These are phyloP conservation scores for Pseudognaphalium luteoalbum DNA, from an alignment of 129 eudicot genomes.

Conservation along the genomic window DNA sequence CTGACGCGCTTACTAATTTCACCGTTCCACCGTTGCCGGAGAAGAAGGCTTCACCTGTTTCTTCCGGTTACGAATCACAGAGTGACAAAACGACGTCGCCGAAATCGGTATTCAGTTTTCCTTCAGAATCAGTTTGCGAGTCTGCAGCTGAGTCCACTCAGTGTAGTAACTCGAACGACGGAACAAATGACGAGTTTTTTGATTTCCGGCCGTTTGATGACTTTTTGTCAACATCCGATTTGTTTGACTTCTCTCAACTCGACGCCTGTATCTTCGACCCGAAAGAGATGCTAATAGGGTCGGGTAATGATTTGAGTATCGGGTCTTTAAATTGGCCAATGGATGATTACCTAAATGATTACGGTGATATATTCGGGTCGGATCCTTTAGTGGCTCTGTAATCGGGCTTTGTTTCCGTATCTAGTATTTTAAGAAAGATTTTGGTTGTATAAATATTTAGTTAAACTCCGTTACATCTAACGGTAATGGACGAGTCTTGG, in stretches of 20 bases:
- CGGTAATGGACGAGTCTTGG: slow-evolving; percentile 31
- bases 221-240: slow-evolving; percentile 32
- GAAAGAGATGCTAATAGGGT: slow-evolving; percentile 21
- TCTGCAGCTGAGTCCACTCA: slow-evolving; percentile 31
- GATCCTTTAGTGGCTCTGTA: slow-evolving; percentile 60
- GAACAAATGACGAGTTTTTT: slow-evolving; percentile 22
- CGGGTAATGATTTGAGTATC: slow-evolving; percentile 25
- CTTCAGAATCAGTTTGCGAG: slow-evolving; percentile 24
- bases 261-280: slow-evolving; percentile 46
- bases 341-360: slow-evolving; percentile 56
- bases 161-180: slow-evolving; percentile 9
- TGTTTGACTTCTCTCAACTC: slow-evolving; percentile 37
- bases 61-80: slow-evolving; percentile 48
- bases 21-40: slow-evolving; percentile 39
- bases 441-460: slow-evolving; percentile 13
- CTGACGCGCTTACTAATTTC: slow-evolving; percentile 84
- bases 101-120: slow-evolving; percentile 57
- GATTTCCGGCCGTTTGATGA: slow-evolving; percentile 40
- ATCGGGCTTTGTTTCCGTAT: background rate
- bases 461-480: slow-evolving; percentile 19
- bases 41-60: slow-evolving; percentile 20
- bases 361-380: slow-evolving; percentile 74
- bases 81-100: slow-evolving; percentile 41
- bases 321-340: slow-evolving; percentile 25
- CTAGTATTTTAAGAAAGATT: background rate